A percentile compares a stretch with the other conserved stretches of the same genome.
Evolutionary conservation across 768 basidiomycete species (phyloP).

Genomic region (Suillus occidentalis): DNA sequence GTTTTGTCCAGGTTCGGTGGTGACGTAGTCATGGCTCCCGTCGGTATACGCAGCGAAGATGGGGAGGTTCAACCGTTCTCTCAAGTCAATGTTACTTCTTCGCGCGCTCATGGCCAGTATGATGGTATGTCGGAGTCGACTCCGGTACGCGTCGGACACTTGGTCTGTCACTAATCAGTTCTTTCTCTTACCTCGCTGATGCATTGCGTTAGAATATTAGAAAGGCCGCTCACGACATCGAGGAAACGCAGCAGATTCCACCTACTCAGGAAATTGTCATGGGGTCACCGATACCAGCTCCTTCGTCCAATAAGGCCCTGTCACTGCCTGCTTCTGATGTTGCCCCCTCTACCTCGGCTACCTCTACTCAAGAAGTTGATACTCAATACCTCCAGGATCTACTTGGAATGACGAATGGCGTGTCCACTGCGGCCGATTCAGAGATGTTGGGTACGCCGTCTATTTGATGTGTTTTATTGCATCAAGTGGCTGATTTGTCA

Average conservation of each 20-base stretch:
- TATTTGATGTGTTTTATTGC: not conserved
- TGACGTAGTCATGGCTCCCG: constrained; percentile 34
- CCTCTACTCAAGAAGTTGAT: constrained; percentile 33
- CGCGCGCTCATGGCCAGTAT: constrained; percentile 34
- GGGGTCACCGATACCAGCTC: constrained; percentile 23
- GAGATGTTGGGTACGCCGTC: constrained; percentile 48
- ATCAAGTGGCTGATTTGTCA: not conserved
- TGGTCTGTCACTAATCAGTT: constrained; percentile 40
- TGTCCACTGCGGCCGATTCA: constrained; percentile 29
- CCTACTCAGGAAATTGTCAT: constrained; percentile 32
- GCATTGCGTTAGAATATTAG: constrained; percentile 11
- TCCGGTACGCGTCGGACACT: constrained; percentile 53
- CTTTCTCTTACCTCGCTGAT: not conserved
- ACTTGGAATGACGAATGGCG: constrained; percentile 17
- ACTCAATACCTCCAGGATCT: constrained; percentile 41
- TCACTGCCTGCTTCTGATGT: constrained; percentile 32
- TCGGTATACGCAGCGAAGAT: constrained; percentile 57
- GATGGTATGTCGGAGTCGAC: constrained; percentile 50
- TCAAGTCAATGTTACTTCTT: constrained; percentile 25
- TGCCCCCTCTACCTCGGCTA: constrained; percentile 15
- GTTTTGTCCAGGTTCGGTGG: constrained; percentile 23
- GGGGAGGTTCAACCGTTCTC: constrained; percentile 50
- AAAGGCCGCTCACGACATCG: constrained; percentile 33
- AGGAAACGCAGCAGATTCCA: constrained; percentile 52
- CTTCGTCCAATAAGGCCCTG: constrained; percentile 9